These are phyloP conservation scores for Bipolaris bicolor DNA, from an alignment of 2,329 filamentous ascomycete species.

Conservation along the genomic window DNA sequence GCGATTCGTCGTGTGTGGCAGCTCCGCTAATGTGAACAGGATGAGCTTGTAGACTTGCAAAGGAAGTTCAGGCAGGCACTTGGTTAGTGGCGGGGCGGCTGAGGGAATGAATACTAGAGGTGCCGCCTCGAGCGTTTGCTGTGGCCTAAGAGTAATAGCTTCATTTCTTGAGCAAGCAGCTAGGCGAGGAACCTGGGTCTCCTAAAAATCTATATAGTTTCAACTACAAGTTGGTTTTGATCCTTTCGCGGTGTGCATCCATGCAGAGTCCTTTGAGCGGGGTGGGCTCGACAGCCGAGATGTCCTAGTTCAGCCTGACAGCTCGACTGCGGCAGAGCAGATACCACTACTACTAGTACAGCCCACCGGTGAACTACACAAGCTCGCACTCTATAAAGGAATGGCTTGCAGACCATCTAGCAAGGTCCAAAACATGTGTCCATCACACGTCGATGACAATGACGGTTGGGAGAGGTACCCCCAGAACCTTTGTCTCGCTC, in stretches of 20 bases:
- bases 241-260: background rate
- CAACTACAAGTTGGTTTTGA: background rate
- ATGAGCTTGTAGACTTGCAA: constrained; percentile 7
- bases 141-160: too few species aligned
- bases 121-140: too few species aligned
- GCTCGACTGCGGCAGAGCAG: background rate
- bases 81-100: background rate
- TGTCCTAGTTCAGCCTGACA: background rate
- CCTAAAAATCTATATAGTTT: background rate
- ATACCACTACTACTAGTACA: too few species aligned
- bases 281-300: background rate
- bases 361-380: background rate
- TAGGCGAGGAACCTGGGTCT: too few species aligned
- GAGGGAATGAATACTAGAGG: too few species aligned
- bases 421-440: background rate
- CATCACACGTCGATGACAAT: background rate
- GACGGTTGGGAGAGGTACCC: constrained; percentile 9
- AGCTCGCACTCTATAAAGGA: background rate
- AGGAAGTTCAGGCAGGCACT: constrained; percentile 8
- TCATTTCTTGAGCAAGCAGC: too few species aligned
- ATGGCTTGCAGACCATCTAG: background rate
- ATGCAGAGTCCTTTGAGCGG: background rate
- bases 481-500: constrained; percentile 3
- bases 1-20: background rate
- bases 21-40: background rate